Base-by-base conservation (phyloP, 2,329 filamentous ascomycete genomes). In the Exophiala xenobiotica region DNA sequence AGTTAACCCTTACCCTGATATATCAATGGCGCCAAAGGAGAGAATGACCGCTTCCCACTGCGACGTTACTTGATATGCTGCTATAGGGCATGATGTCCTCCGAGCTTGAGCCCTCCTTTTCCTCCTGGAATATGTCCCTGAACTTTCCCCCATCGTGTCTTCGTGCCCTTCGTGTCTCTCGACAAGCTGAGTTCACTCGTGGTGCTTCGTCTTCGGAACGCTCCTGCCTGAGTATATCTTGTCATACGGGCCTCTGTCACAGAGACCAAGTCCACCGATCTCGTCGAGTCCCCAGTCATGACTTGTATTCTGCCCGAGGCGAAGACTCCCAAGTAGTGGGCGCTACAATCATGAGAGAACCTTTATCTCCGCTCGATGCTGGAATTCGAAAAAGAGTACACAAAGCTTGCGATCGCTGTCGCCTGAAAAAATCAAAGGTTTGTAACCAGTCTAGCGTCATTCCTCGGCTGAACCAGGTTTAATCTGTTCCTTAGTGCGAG, bases 381-480 rank as follows among this genome's bases (percentile, higher is more conserved):
- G 54, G 57, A 11, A 58, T 75, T 52, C 68, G 81, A 60, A 85
- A 85, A 69, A 74, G 82, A 63, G 82, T 85, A 31, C 82, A 81
- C 67, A 85, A 85, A 69, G 82, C 82, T 19, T 85, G 82, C 67
- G 82, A 85, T 68, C 75, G 82, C 52, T 85, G 82, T 70, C 74
- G 82, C 41, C 61, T 84, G 52, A 85, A 85, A 69, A 85, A 85
- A 65, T 84, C 81, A 64, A 85, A 85, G 73, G 79, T 79, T 70
- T 53, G 68, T 61, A 7, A n/a, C 27, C 24, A 27, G 24, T n/a
- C n/a, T n/a, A n/a, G n/a, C n/a, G n/a, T n/a, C n/a, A n/a, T 14
- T 14, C 7, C n/a, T 3, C 12, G 16, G 14, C 14, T 3, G 12
- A n/a, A n/a, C n/a, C n/a, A n/a, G n/a, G 9, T 42, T 47, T 48